Base-by-base conservation (phyloP, 169 alveolate species). In the Eimeria falciformis region DNA sequence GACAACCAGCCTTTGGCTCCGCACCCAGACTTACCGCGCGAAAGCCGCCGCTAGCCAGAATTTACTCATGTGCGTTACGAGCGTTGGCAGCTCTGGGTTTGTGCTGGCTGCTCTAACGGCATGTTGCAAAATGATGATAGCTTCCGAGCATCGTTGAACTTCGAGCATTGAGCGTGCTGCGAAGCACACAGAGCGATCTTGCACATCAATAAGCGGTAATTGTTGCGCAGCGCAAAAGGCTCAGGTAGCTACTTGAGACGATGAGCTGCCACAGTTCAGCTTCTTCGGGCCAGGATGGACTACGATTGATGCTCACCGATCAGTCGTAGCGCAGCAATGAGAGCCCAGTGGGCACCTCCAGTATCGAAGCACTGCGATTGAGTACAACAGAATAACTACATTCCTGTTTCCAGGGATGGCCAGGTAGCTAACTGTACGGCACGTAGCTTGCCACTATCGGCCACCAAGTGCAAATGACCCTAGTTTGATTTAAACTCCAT, bases 321-420 rank as follows among this genome's bases (percentile, higher is more conserved):
- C 33, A 90, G 93, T 3, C 93, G 90, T 3, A 90, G 90, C 4
- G 93, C 93, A 4, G 93, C 93, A 33, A 90, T 65, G 43, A 71
- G 83, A 55, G 90, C 86, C 93, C 93, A 90, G 77, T 90, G 93
- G 33, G 84, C 85, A 53, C 93, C 93, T 9, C 86, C 75, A 47
- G 90, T 56, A 45, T 78, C 86, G 68, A 90, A 58, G 29, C 82
- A 56, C 93, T 90, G 81, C 21, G 68, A 53, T 25, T 4, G 69
- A 2, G 62, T 77, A 68, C 47, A 84, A 50, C 40, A 33, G 40
- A 33, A 33, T 33, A 33, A 33, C 40, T 33, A 33, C 40, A 33
- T 2, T 33, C 40, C 40, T 33, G 40, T 33, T 33, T 33, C 2
- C 40, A 33, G 40, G 2, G 2, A 33, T 33, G 40, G 40, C 40